Conservation (phyloP, 768 basidiomycete genomes). For the Ramaria rubella region DNA sequence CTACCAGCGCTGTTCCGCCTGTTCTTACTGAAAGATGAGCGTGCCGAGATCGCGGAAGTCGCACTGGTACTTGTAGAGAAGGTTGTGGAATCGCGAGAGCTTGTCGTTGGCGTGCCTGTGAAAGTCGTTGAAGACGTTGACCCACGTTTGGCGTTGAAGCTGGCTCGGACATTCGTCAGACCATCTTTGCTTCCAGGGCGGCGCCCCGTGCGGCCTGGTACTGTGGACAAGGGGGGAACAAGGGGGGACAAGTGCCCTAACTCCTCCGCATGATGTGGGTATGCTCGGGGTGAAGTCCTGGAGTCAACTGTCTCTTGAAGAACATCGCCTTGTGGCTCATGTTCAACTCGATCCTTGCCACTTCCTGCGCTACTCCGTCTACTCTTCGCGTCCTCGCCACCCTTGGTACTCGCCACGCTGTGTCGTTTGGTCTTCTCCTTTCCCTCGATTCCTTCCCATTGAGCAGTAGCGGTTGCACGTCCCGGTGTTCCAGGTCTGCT, state of each 20-base stretch:
- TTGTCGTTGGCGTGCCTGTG: constrained; percentile 62
- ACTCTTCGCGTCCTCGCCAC: constrained; percentile 27
- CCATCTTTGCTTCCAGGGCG: constrained; percentile 11
- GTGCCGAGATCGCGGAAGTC: constrained; percentile 67
- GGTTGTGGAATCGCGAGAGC: constrained; percentile 82
- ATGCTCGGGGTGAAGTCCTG: constrained; percentile 31
- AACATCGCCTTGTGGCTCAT: constrained; percentile 41
- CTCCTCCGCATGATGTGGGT: constrained; percentile 22
- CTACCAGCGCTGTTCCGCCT: constrained; percentile 81
- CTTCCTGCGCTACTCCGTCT: constrained; percentile 27
- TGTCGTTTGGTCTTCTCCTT: constrained; percentile 11
- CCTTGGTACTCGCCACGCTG: constrained; percentile 19
- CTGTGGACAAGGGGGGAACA: constrained; percentile 2
- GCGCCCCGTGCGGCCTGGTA: constrained; percentile 10
- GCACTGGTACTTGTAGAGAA: constrained; percentile 72
- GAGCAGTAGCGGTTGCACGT: constrained; percentile 46
- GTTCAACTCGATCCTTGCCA: constrained; percentile 20
- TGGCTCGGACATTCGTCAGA: constrained; percentile 44
- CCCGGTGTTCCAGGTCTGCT: constrained; percentile 74
- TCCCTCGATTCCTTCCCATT: constrained; percentile 68
- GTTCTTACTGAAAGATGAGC: constrained; percentile 63
- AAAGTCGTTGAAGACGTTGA: constrained; percentile 87
- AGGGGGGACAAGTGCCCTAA: background rate
- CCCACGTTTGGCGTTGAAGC: constrained; percentile 79
- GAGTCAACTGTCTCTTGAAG: constrained; percentile 30